Conservation (phyloP, 768 basidiomycete genomes). For the Thelephora ganbajun region DNA sequence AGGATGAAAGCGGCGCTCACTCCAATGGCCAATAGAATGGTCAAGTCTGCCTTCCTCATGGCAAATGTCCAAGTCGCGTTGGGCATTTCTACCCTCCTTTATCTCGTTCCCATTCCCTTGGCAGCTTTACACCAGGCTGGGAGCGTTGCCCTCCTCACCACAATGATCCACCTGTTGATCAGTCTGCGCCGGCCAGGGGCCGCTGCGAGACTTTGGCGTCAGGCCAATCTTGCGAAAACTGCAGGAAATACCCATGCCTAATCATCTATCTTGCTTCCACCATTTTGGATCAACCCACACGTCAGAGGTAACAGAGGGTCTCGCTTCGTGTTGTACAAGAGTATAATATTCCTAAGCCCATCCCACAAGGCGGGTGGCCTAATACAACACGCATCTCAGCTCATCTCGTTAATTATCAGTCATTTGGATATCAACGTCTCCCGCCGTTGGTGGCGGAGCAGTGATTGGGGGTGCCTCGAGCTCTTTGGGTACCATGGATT, state of each 20-base stretch:
- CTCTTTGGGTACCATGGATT: slow-evolving; percentile 67
- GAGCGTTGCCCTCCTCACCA: slow-evolving; percentile 75
- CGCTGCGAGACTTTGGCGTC: slow-evolving; percentile 51
- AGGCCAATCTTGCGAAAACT: slow-evolving; percentile 10
- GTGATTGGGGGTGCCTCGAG: slow-evolving; percentile 25
- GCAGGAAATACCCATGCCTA: not conserved
- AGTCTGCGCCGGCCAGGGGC: slow-evolving; percentile 55
- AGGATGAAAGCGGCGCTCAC: slow-evolving; percentile 38
- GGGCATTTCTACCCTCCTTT: slow-evolving; percentile 72
- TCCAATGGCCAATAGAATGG: slow-evolving; percentile 38
- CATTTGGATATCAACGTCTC: slow-evolving; percentile 83
- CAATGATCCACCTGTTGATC: slow-evolving; percentile 65
- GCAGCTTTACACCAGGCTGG: slow-evolving; percentile 95
- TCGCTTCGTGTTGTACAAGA: not conserved
- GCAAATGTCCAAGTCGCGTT: slow-evolving; percentile 73
- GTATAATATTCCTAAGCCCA: not conserved
- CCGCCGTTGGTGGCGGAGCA: slow-evolving; percentile 23
- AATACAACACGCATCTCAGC: slow-evolving; percentile 7
- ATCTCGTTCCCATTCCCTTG: slow-evolving; percentile 84
- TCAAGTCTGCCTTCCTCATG: slow-evolving; percentile 55
- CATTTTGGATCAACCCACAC: not conserved
- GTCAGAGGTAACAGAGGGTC: not conserved
- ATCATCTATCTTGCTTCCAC: not conserved
- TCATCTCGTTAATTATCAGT: slow-evolving; percentile 32
- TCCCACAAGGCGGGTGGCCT: not conserved